Evolutionary conservation across 2,329 filamentous ascomycete genomes (phyloP), one percentile per base, ranked within the genome.

Genomic region (Pyricularia sp.): DNA sequence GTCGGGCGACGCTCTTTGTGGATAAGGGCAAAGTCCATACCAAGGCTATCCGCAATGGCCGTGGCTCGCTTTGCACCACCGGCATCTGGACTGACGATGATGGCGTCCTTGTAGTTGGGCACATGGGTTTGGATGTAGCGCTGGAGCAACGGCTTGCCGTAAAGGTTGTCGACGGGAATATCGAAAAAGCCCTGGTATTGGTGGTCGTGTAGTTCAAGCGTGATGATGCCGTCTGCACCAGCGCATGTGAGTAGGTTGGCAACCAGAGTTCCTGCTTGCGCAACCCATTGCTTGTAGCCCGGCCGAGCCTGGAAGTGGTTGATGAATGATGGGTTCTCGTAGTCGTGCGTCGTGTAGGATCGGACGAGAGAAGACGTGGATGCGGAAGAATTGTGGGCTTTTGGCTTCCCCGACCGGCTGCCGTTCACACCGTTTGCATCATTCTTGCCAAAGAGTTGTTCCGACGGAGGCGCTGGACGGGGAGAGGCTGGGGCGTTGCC

Each of bases 111-210:
- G 80, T 90, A 94, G 76, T 94, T 90, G 66, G 92, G 90, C 70
- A 97, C 95, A 75, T 93, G 88, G 76, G 91, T 89, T 77, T 93
- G 90, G 74, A 91, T 90, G 76, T 90, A 91, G 71, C 85, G 85
- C 76, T 90, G 88, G 68, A 91, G 83, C 67, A 94, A 81, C 66
- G 91, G 90, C 74, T 92, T 89, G 69, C 90, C 94, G 81, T 98
- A 98, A 23, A 99, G 85, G 78, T 99, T 99, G 81, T 99, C 95
- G 69, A 99, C 95, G 2, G 95, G 95, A 70, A 98, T 97, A 77
- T 99, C 94, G 77, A 99, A 98, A 84, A 97, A 99, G 68, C 95
- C 95, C 80, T 99, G 95, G 77, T 98, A 98, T 80, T 99, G 93
- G 61, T 93, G 92, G 78, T 97, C 94, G 78, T 95, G 93, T 68